phyloP scores from a whole-genome alignment of 805 yeast genomes.

The Cyberlindnera nakhonratchasimensis region DNA sequence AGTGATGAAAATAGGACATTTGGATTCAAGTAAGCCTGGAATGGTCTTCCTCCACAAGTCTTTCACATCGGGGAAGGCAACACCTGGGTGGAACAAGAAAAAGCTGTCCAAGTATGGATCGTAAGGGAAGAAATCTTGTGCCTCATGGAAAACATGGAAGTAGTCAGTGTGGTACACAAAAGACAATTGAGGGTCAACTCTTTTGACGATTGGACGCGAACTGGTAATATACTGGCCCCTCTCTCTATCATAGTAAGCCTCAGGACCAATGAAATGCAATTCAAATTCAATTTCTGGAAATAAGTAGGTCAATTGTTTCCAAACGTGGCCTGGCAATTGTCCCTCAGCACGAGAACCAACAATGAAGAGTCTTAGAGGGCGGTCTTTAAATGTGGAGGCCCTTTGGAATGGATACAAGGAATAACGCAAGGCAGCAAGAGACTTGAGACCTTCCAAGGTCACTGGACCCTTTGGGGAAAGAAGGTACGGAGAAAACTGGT shows the following conservation, averaged over 20 bases:
- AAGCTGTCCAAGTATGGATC: conserved; percentile 95
- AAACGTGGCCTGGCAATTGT: conserved; percentile 88
- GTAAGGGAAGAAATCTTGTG: conserved; percentile 94
- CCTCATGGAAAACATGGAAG: conserved; percentile 86
- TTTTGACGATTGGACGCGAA: conserved; percentile 63
- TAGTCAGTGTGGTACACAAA: conserved; percentile 84
- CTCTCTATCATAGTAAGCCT: conserved; percentile 73
- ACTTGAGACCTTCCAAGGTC: conserved; percentile 88
- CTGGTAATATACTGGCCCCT: conserved; percentile 56
- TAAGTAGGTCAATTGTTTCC: conserved; percentile 87
- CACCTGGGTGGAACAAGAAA: conserved; percentile 94
- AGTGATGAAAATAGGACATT: conserved; percentile 88
- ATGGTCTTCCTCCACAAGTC: conserved; percentile 82
- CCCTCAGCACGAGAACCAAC: conserved; percentile 93
- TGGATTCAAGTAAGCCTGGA: conserved; percentile 85
- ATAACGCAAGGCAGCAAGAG: conserved; percentile 88
- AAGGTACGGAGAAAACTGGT: conserved; percentile 81
- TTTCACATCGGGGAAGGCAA: conserved; percentile 74
- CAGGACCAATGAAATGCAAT: conserved; percentile 92
- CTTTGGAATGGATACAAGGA: conserved; percentile 70
- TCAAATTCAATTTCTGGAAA: conserved; percentile 83
- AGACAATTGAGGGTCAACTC: conserved; percentile 70
- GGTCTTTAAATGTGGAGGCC: conserved; percentile 64
- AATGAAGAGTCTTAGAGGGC: conserved; percentile 86
- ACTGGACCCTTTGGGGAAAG: conserved; percentile 82